phyloP scores from a whole-genome alignment of 495 filamentous ascomycete genomes.

The Clohesyomyces aquaticus region DNA sequence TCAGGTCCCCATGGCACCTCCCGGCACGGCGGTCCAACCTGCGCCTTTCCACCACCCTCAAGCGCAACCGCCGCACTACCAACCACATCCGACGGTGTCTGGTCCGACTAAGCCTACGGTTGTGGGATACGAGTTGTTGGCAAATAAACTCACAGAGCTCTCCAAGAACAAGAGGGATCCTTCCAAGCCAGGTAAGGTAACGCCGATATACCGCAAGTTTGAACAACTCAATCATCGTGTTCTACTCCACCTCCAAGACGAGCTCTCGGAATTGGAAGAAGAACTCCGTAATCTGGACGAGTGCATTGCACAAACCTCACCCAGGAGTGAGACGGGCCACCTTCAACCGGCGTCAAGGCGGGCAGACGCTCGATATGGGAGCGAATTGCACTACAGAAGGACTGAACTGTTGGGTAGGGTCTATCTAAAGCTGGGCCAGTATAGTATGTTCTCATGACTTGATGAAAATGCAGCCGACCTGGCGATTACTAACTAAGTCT shows the following conservation, averaged over 20 bases:
- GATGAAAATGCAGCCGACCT: conserved; percentile 9
- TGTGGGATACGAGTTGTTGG: conserved; percentile 70
- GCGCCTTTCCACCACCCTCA: conserved; percentile 12
- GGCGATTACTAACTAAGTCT: conserved; percentile 6
- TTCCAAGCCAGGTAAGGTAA: conserved; percentile 47
- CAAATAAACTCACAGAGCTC: conserved; percentile 59
- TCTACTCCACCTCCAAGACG: conserved; percentile 84
- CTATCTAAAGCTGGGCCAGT: conserved; percentile 76
- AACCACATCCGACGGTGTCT: conserved; percentile 26
- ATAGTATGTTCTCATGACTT: conserved; percentile 63
- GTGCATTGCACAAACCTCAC: conserved; percentile 61
- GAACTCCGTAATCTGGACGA: conserved; percentile 73
- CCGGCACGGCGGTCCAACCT: conserved; percentile 7
- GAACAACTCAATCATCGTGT: conserved; percentile 82
- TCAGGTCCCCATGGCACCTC: conserved; percentile 15
- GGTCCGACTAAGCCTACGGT: conserved; percentile 55
- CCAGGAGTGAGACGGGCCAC: conserved; percentile 54
- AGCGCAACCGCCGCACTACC: conserved; percentile 31
- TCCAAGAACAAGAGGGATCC: conserved; percentile 12
- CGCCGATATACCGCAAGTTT: conserved; percentile 84
- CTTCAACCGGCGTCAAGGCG: conserved; percentile 68
- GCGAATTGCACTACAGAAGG: conserved; percentile 73
- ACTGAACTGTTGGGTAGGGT: conserved; percentile 71
- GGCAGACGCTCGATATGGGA: conserved; percentile 65
- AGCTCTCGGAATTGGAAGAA: conserved; percentile 78